Conservation (phyloP, 345 rosid genomes). For the Eucalyptus erythrocorys region DNA sequence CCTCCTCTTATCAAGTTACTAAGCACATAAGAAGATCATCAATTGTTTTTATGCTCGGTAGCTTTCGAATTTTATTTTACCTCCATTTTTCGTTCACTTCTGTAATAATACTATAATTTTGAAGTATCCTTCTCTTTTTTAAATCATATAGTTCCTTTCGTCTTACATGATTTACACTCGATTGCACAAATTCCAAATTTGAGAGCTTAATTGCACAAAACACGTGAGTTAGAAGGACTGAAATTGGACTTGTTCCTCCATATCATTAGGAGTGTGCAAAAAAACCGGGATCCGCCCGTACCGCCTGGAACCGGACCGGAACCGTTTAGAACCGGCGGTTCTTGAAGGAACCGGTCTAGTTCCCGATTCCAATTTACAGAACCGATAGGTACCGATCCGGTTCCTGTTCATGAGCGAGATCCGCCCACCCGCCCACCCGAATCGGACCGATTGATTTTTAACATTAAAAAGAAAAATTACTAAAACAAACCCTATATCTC, state of each 20-base stretch:
- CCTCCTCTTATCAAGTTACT: background rate
- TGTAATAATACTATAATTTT: background rate
- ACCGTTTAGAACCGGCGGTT: no score
- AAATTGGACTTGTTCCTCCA: background rate
- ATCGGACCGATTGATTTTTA: no score
- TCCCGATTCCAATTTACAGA: no score
- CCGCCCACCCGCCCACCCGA: no score
- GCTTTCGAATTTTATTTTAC: background rate
- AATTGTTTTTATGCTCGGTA: background rate
- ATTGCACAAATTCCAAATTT: background rate
- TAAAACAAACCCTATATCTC: no score
- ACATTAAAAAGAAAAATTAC: no score
- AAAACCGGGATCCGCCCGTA: no score
- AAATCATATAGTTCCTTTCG: background rate
- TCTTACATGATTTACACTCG: fast-evolving
- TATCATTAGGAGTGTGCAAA: no score
- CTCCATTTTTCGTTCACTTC: background rate
- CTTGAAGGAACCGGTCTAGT: no score
- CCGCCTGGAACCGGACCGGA: no score
- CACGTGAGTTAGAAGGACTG: background rate
- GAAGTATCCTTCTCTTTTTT: background rate
- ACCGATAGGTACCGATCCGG: no score
- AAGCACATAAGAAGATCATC: background rate
- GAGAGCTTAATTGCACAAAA: background rate
- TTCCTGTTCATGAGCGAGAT: no score